Conservation (phyloP, 1,139 yeast genomes). For the Kluyveromyces sp. region DNA sequence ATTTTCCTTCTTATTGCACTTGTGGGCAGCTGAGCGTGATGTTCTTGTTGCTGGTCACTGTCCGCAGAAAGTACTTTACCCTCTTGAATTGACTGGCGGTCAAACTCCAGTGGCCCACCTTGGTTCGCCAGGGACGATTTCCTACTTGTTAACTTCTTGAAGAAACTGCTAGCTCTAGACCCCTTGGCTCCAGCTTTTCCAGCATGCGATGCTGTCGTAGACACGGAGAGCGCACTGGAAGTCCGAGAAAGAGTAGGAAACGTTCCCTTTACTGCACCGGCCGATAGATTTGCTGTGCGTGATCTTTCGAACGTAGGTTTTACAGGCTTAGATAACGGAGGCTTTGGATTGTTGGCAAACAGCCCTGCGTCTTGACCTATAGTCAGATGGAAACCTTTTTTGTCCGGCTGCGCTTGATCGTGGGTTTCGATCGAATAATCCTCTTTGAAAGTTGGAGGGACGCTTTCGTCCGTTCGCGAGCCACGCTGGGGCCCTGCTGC, state of each 20-base stretch:
- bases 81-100: constrained; percentile 14
- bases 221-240: constrained; percentile 2
- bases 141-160: constrained; percentile 17
- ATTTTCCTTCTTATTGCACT: constrained; percentile 17
- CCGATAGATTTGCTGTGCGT: constrained; percentile 3
- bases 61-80: constrained; percentile 7
- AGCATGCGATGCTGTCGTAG: constrained; percentile 31
- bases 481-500: not conserved
- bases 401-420: not conserved
- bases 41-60: constrained; percentile 9
- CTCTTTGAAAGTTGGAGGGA: constrained; percentile 1
- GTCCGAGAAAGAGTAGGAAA: constrained; percentile 43
- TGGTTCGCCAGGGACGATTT: constrained; percentile 5
- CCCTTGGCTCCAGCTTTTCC: constrained; percentile 38
- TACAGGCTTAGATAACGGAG: constrained; percentile 5
- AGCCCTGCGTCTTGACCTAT: constrained; percentile 1
- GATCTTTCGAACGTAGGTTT: constrained; percentile 6
- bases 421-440: constrained; percentile 2
- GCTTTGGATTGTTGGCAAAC: constrained; percentile 6
- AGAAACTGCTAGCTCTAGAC: constrained; percentile 12
- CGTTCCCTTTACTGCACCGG: constrained; percentile 20
- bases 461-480: not conserved
- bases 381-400: constrained; percentile 6
- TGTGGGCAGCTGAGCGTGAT: constrained; percentile 11
- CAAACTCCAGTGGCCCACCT: constrained; percentile 39